Evolutionary conservation across 352 stramenopile species (phyloP).

Genomic region (Pythium sp.): DNA sequence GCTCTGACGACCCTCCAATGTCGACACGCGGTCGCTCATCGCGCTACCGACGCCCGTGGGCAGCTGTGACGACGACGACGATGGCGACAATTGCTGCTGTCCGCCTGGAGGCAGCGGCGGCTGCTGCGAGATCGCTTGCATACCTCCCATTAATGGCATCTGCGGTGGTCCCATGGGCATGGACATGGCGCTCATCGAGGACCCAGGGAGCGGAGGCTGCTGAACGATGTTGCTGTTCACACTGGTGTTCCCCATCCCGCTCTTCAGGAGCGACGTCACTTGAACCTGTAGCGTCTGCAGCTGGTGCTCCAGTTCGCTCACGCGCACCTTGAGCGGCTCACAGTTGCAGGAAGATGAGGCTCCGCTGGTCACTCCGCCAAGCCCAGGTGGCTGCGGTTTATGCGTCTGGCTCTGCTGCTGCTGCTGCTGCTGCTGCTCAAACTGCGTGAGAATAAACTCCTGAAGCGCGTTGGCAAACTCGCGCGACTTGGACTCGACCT

Average conservation of each 20-base stretch:
- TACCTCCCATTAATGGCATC: not conserved
- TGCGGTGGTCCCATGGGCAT: not conserved
- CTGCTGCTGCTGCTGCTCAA: conserved; percentile 29
- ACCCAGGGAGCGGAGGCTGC: conserved; percentile 14
- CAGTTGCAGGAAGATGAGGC: conserved; percentile 30
- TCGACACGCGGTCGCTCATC: conserved; percentile 72
- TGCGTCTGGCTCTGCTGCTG: conserved; percentile 10
- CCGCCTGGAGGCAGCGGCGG: conserved; percentile 21
- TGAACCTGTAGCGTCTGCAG: conserved; percentile 49
- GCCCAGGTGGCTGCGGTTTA: conserved; percentile 12
- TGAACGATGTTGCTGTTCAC: not conserved
- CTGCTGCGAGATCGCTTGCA: conserved; percentile 7
- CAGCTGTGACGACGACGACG: conserved; percentile 12
- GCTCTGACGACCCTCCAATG: conserved; percentile 68
- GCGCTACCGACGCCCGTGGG: conserved; percentile 25
- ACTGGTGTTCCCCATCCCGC: conserved; percentile 18
- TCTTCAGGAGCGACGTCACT: conserved; percentile 20
- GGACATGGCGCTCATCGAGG: not conserved
- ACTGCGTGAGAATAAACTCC: conserved; percentile 39
- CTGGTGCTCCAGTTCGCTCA: conserved; percentile 52
- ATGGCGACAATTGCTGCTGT: conserved; percentile 14
- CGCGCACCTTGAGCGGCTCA: conserved; percentile 35
- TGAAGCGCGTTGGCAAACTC: conserved; percentile 65
- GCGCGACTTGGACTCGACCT: conserved; percentile 48
- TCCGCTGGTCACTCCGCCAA: not conserved